Evolutionary conservation across 2,329 filamentous ascomycete genomes (phyloP).

Genomic region (Endoconidiophora laricicola): DNA sequence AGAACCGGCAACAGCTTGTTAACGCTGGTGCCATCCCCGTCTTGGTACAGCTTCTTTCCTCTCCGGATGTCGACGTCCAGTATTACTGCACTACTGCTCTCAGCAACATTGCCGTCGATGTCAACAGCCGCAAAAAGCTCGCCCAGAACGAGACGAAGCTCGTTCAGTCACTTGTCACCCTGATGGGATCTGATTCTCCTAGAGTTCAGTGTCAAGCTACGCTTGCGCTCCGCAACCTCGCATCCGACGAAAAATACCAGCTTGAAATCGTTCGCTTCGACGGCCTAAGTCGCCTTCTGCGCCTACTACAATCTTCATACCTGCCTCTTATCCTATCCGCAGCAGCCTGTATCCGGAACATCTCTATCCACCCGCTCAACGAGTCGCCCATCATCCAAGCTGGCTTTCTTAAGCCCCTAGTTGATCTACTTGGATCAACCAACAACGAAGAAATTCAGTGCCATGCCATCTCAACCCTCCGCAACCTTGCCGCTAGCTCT

Average conservation of each 20-base stretch:
- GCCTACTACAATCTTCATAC: constrained; percentile 86
- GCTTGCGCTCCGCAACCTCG: constrained; percentile 80
- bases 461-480: constrained; percentile 89
- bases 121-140: constrained; percentile 76
- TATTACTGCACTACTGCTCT: constrained; percentile 98
- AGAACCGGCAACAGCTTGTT: constrained; percentile 93
- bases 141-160: constrained; percentile 81
- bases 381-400: constrained; percentile 98
- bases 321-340: constrained; percentile 90
- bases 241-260: constrained; percentile 97
- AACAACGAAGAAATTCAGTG: constrained; percentile 99
- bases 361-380: constrained; percentile 93
- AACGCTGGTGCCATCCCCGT: constrained; percentile 97
- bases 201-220: constrained; percentile 98
- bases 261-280: constrained; percentile 87
- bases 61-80: constrained; percentile 88
- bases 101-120: constrained; percentile 95
- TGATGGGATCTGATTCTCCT: constrained; percentile 94
- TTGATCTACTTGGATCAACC: constrained; percentile 83
- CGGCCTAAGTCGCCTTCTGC: constrained; percentile 69
- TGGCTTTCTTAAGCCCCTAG: constrained; percentile 82
- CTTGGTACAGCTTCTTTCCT: constrained; percentile 83
- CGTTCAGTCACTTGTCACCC: constrained; percentile 80
- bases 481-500: constrained; percentile 89
- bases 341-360: constrained; percentile 95